A percentile compares a stretch with the other conserved stretches of the same genome.
phyloP scores from a whole-genome alignment of 768 basidiomycete species.

The Amylocystis lapponica region DNA sequence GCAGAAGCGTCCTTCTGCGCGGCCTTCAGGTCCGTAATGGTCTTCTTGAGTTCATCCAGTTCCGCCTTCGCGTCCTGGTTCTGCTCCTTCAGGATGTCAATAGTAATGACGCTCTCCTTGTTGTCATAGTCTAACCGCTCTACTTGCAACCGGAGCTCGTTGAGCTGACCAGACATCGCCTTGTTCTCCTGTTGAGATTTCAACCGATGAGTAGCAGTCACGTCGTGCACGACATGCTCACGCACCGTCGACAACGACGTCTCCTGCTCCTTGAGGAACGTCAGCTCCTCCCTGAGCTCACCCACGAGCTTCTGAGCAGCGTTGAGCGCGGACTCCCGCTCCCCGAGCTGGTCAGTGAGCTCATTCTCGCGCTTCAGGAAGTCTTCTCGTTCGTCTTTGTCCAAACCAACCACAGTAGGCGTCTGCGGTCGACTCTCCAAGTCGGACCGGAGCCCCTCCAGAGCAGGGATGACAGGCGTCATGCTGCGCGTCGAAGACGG shows the following conservation, averaged over 20 bases:
- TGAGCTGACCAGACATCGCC: slow-evolving; percentile 86
- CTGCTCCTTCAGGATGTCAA: slow-evolving; percentile 95
- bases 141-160: slow-evolving; percentile 86
- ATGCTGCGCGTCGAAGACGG: slow-evolving; percentile 61
- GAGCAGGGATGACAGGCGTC: slow-evolving; percentile 68
- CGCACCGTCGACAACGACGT: slow-evolving; percentile 65
- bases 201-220: neutral
- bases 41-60: slow-evolving; percentile 83
- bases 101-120: slow-evolving; percentile 88
- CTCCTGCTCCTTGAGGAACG: slow-evolving; percentile 90
- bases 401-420: slow-evolving; percentile 80
- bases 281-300: slow-evolving; percentile 84
- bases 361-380: slow-evolving; percentile 97
- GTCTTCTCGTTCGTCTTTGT: slow-evolving; percentile 96
- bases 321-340: slow-evolving; percentile 78
- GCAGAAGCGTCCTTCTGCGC: slow-evolving; percentile 80
- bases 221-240: slow-evolving; percentile 1
- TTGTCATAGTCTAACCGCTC: slow-evolving; percentile 93
- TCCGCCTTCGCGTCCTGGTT: slow-evolving; percentile 82
- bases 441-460: slow-evolving; percentile 68
- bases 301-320: slow-evolving; percentile 82
- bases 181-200: slow-evolving; percentile 81
- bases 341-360: slow-evolving; percentile 86
- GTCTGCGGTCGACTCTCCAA: slow-evolving; percentile 87
- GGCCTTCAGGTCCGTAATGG: slow-evolving; percentile 70